Evolutionary conservation across 768 basidiomycete genomes (phyloP).

Genomic region (Naganishia vaughanmartiniae): DNA sequence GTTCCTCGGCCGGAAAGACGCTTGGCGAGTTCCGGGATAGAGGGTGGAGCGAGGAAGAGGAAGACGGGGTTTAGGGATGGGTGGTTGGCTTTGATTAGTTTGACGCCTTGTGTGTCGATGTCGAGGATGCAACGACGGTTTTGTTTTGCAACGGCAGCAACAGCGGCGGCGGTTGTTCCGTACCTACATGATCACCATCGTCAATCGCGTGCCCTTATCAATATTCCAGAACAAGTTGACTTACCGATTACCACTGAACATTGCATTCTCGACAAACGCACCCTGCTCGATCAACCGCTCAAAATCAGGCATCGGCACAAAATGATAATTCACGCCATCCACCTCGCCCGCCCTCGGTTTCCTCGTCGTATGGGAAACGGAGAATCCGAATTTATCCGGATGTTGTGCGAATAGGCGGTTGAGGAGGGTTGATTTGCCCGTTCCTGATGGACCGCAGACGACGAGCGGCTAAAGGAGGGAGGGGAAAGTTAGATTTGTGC

Average conservation of each 20-base stretch:
- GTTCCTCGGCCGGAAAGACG: slow-evolving; percentile 80
- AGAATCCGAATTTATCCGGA: slow-evolving; percentile 86
- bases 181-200: slow-evolving; percentile 55
- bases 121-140: slow-evolving; percentile 87
- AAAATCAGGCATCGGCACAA: slow-evolving; percentile 71
- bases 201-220: not conserved
- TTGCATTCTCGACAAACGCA: slow-evolving; percentile 90
- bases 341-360: slow-evolving; percentile 74
- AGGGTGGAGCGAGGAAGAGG: slow-evolving; percentile 87
- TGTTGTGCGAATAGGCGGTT: slow-evolving; percentile 72
- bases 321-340: slow-evolving; percentile 83
- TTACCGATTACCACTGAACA: slow-evolving; percentile 79
- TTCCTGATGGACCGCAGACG: slow-evolving; percentile 85
- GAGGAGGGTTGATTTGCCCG: slow-evolving; percentile 90
- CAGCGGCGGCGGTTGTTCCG: slow-evolving; percentile 80
- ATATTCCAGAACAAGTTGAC: not conserved
- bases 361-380: slow-evolving; percentile 92
- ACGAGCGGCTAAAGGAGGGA: slow-evolving; percentile 66
- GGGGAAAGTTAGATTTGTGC: not conserved
- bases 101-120: slow-evolving; percentile 95
- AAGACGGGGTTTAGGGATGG: slow-evolving; percentile 73
- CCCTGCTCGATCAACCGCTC: slow-evolving; percentile 63
- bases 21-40: slow-evolving; percentile 64
- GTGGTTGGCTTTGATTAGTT: slow-evolving; percentile 75
- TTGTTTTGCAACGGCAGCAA: slow-evolving; percentile 64